Evolutionary conservation across 371 early-diverging fungal genomes (phyloP).

Genomic region (Mucor saturninus): DNA sequence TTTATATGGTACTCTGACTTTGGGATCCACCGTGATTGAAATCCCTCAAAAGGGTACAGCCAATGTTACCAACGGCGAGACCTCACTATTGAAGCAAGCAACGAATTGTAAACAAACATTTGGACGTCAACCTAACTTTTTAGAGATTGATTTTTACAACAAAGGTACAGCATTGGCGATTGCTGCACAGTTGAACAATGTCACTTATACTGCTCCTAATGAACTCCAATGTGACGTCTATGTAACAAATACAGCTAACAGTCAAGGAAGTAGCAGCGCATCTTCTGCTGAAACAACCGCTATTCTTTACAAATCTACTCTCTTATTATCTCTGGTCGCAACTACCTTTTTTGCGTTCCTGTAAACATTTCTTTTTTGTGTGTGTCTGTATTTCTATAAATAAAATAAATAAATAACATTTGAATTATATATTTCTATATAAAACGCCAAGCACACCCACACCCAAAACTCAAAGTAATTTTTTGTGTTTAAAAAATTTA

Average conservation of each 20-base stretch:
- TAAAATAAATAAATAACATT: neutral
- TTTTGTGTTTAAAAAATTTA: too few relatives aligned
- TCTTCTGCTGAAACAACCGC: constrained; percentile 12
- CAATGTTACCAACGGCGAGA: constrained; percentile 51
- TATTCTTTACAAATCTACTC: constrained; percentile 13
- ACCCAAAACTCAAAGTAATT: too few relatives aligned
- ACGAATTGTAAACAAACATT: constrained; percentile 51
- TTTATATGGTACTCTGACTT: constrained; percentile 45
- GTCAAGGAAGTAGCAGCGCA: neutral
- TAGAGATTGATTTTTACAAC: constrained; percentile 81
- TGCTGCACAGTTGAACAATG: constrained; percentile 70
- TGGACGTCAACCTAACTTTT: constrained; percentile 67
- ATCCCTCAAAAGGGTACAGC: constrained; percentile 59
- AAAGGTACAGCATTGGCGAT: constrained; percentile 56
- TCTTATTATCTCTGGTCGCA: constrained; percentile 21
- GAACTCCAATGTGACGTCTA: constrained; percentile 31
- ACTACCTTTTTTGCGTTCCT: constrained; percentile 23
- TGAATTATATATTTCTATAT: too few relatives aligned
- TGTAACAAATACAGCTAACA: constrained; percentile 3
- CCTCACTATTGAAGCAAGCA: constrained; percentile 49
- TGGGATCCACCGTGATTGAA: constrained; percentile 40
- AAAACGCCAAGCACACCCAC: too few relatives aligned
- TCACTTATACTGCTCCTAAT: constrained; percentile 42
- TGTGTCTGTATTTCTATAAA: neutral
- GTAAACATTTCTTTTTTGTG: constrained; percentile 9